Evolutionary conservation across 2,329 filamentous ascomycete genomes (phyloP), one percentile per base, ranked within the genome.

Genomic region (Fusarium sp.): DNA sequence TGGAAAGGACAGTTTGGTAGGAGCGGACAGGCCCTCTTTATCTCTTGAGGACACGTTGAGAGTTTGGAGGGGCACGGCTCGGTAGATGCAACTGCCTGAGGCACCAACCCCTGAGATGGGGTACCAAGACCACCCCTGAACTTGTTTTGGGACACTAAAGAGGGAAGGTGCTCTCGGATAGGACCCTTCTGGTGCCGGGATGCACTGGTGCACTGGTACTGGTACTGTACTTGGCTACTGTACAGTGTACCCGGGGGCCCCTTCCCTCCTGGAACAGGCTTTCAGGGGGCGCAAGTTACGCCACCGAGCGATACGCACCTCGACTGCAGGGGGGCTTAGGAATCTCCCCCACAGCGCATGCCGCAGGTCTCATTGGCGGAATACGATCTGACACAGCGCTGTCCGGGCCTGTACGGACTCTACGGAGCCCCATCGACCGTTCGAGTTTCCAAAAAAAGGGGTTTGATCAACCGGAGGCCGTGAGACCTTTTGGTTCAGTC

Each of bases 21-120:
- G 74, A 60, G 76, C 72, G 74, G 72, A 77, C 57, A 64, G 72
- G 73, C 65, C 60, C 71, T 80, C 77, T 82, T 82, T 83, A 83
- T 82, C 75, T 81, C 74, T 78, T 74, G 71, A 80, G 78, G 78
- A 78, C 78, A 80, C 78, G 78, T 80, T 73, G 73, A 77, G 59
- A 58, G 51, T 75, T 75, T 69, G 55, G 58, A 58, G 51, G 69
- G 59, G 63, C 58, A 53, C 44, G 56, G 54, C 47, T 60, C 41
- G 54, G 20, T 15, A 47, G 55, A 66, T 71, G 12, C 33, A 38
- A 47, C 3, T 75, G 79, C 80, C 80, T 81, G 76, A 81, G 80
- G 80, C 78, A 63, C 5, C 51, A 63, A 68, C 65, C 71, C 75
- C 71, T 73, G 70, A 72, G 57, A 60, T 54, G 35, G 39, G 18